Evolutionary conservation across 2,329 filamentous ascomycete genomes (phyloP).

Genomic region (Apiospora hydei): DNA sequence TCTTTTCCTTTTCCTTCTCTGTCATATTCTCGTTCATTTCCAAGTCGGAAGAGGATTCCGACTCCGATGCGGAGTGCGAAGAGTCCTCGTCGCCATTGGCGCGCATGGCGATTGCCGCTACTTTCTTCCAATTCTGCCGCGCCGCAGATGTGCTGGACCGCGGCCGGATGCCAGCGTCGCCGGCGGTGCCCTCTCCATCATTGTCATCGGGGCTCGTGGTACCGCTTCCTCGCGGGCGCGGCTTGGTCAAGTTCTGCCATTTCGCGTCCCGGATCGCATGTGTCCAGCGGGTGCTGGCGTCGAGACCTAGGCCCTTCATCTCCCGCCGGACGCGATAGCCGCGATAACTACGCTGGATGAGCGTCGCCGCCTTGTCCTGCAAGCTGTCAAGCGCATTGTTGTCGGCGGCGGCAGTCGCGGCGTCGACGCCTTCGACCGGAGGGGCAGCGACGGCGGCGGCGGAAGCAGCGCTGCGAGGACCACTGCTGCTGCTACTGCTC

Average conservation of each 20-base stretch:
- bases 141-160: slow-evolving; percentile 51
- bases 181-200: background rate
- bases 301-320: slow-evolving; percentile 71
- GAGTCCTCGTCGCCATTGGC: slow-evolving; percentile 72
- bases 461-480: background rate
- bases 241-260: slow-evolving; percentile 59
- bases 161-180: slow-evolving; percentile 26
- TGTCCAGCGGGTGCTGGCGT: slow-evolving; percentile 75
- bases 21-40: slow-evolving; percentile 38
- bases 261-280: slow-evolving; percentile 68
- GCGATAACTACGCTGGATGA: slow-evolving; percentile 77
- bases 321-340: slow-evolving; percentile 78
- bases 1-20: slow-evolving; percentile 47
- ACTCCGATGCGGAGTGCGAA: slow-evolving; percentile 51
- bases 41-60: slow-evolving; percentile 41
- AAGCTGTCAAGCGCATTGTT: slow-evolving; percentile 33
- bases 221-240: slow-evolving; percentile 45
- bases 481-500: slow-evolving; percentile 11
- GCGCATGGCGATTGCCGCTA: slow-evolving; percentile 71
- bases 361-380: slow-evolving; percentile 55
- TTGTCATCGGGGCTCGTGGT: background rate
- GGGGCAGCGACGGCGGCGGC: slow-evolving; percentile 26
- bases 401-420: slow-evolving; percentile 25
- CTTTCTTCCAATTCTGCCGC: slow-evolving; percentile 77
- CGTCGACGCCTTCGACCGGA: slow-evolving; percentile 27